Evolutionary conservation across 148 eudicot species (phyloP).

Genomic region (Rhododendron ferrugineum): DNA sequence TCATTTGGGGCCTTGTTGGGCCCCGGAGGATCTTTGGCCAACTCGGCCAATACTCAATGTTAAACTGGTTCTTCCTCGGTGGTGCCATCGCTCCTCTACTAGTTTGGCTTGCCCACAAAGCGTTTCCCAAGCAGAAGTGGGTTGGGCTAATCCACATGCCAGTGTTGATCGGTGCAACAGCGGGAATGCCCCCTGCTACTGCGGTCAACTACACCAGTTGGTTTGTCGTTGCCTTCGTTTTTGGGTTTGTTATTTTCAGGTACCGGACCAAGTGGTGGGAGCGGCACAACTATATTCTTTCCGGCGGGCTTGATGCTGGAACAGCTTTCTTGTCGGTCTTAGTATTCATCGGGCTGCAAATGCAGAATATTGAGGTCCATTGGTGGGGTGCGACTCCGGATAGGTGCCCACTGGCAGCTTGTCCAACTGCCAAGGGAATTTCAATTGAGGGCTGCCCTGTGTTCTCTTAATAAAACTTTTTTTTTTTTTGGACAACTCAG

Average conservation of each 20-base stretch:
- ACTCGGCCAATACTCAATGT: conserved; percentile 45
- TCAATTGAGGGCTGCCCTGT: conserved; percentile 11
- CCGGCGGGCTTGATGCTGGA: conserved; percentile 75
- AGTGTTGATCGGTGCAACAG: conserved; percentile 46
- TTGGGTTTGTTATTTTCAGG: conserved; percentile 53
- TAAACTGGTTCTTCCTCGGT: conserved; percentile 50
- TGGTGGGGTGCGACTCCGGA: conserved; percentile 61
- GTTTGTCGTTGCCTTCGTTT: conserved; percentile 53
- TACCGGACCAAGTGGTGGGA: conserved; percentile 33
- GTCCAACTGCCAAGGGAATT: conserved; percentile 55
- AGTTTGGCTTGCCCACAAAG: conserved; percentile 40
- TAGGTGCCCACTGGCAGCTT: conserved; percentile 40
- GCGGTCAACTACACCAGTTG: conserved; percentile 76
- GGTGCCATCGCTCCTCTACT: conserved; percentile 48
- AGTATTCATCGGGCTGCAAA: conserved; percentile 42
- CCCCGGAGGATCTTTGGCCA: conserved; percentile 65
- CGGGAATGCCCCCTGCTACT: conserved; percentile 74
- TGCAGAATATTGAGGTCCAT: conserved; percentile 21
- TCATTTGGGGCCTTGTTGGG: conserved; percentile 72
- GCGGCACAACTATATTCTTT: conserved; percentile 51
- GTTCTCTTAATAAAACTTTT: neutral
- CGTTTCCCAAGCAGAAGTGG: conserved; percentile 53
- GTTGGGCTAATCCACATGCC: conserved; percentile 51
- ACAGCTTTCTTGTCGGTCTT: conserved; percentile 61
- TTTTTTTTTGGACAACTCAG: too few relatives aligned